Base-by-base conservation (phyloP, 2,329 filamentous ascomycete genomes). In the Microcyclosporella mali region DNA sequence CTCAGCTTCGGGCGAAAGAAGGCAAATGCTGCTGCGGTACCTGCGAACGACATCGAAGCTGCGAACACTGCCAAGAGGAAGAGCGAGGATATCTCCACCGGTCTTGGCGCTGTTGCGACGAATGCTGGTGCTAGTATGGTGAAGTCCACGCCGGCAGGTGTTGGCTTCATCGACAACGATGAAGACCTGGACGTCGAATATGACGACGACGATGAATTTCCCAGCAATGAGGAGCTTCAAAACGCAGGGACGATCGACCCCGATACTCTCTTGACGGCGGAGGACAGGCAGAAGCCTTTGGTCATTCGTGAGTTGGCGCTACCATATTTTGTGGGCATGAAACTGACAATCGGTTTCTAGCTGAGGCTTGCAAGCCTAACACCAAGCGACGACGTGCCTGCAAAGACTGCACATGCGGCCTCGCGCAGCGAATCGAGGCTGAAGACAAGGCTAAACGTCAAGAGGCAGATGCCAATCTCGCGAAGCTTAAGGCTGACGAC, bases 391-490 rank as follows among this genome's bases (percentile, higher is more conserved):
- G 90, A 42, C 82, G 89, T 49, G 88, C 92, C 45, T 98, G 92
- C 75, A 97, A 98, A 70, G 92, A 98, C 71, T 98, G 92, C 72
- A 90, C 86, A 7, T 98, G 92, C 62, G 92, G 92, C 38, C 79
- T 98, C 18, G 88, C 89, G 17, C 80, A 92, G 64, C 81, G 84
- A 48, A 69, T 97, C 38, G 85, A 88, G 56, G 83, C 82, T n/a
- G 88, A 97, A 70, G 92, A 97, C 66, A 39, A 40, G 25, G 41
- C 41, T 6, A 44, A 40, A 30, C 36, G 51, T 57, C 18, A 78
- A 81, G 59, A 73, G 80, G 15, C 70, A 88, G 37, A 43, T 36
- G n/a, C 35, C 8, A 56, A 53, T 34, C 50, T 55, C 15, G 37
- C 48, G 49, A 86, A 85, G 67, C 73, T 95, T 39, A 79, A 76